Percentiles rank a stretch among this genome's conserved stretches.
phyloP scores from a whole-genome alignment of 2,329 filamentous ascomycete genomes.

The Capronia americana region DNA sequence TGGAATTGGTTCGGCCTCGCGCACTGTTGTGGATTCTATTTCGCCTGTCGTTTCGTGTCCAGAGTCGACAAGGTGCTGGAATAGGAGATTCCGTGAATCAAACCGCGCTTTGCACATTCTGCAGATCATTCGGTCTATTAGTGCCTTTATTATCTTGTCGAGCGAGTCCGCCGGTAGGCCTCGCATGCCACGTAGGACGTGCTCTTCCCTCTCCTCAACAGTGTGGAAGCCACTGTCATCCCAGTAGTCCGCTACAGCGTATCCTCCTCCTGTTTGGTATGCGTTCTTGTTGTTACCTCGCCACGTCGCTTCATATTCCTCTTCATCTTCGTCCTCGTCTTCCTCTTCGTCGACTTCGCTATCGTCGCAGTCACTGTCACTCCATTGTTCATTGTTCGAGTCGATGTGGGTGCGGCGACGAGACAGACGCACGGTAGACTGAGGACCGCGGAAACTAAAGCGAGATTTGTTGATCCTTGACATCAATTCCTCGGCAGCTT shows the following conservation, averaged over 20 bases:
- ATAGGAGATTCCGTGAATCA: neutral
- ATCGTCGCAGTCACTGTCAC: neutral
- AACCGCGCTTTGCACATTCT: neutral
- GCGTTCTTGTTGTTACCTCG: neutral
- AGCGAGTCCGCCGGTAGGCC: slow-evolving; percentile 2
- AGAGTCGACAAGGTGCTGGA: neutral
- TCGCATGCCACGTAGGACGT: neutral
- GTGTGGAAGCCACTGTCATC: neutral
- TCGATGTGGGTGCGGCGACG: neutral
- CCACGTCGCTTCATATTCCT: neutral
- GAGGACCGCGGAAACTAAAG: neutral
- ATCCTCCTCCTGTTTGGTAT: slow-evolving; percentile 4
- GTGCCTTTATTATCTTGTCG: neutral
- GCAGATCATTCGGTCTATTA: neutral
- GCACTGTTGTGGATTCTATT: neutral
- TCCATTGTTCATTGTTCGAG: neutral
- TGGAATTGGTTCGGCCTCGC: neutral
- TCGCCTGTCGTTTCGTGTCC: neutral
- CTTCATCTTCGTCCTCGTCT: slow-evolving; percentile 10
- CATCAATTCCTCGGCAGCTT: slow-evolving; percentile 3
- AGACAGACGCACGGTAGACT: neutral
- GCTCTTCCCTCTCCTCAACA: slow-evolving; percentile 4
- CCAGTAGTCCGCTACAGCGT: neutral
- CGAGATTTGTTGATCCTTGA: neutral
- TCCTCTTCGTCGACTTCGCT: neutral